Evolutionary conservation across 2,329 filamentous ascomycete species (phyloP).

Genomic region (Trichophyton simii): DNA sequence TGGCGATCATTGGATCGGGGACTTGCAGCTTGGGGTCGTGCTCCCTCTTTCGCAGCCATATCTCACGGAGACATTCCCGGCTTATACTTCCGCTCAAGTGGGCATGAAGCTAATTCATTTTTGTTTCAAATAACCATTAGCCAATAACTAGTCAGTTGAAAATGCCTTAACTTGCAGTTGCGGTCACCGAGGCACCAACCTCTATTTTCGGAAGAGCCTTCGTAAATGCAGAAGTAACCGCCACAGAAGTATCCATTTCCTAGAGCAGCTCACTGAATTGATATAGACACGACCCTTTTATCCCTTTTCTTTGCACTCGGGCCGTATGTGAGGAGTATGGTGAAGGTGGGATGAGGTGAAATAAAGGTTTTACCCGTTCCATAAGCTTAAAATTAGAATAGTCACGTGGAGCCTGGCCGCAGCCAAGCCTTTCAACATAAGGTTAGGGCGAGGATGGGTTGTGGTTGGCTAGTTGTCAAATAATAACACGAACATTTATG

Average conservation of each 20-base stretch:
- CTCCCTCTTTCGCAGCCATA: constrained; percentile 53
- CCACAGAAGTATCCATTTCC: constrained; percentile 18
- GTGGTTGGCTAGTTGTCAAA: too few relatives aligned
- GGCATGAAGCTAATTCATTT: constrained; percentile 52
- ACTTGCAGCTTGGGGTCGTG: constrained; percentile 41
- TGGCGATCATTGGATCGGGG: constrained; percentile 55
- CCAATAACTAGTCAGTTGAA: too few relatives aligned
- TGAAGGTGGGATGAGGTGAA: too few relatives aligned
- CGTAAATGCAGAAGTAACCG: constrained; percentile 23
- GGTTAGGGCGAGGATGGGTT: too few relatives aligned
- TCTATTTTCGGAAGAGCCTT: constrained; percentile 27
- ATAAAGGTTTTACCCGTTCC: too few relatives aligned
- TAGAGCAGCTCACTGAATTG: background rate
- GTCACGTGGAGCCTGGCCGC: too few relatives aligned
- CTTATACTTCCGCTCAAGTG: constrained; percentile 70
- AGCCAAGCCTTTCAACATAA: too few relatives aligned
- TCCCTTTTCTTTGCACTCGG: background rate
- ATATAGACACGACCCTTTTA: background rate
- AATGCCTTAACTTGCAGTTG: too few relatives aligned
- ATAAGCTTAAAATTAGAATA: too few relatives aligned
- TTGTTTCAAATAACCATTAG: background rate
- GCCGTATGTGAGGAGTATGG: too few relatives aligned
- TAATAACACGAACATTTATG: too few relatives aligned
- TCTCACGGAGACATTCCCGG: constrained; percentile 57
- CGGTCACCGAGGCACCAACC: constrained; percentile 13